Evolutionary conservation across 805 yeast genomes (phyloP).

Genomic region (Metschnikowia matae): DNA sequence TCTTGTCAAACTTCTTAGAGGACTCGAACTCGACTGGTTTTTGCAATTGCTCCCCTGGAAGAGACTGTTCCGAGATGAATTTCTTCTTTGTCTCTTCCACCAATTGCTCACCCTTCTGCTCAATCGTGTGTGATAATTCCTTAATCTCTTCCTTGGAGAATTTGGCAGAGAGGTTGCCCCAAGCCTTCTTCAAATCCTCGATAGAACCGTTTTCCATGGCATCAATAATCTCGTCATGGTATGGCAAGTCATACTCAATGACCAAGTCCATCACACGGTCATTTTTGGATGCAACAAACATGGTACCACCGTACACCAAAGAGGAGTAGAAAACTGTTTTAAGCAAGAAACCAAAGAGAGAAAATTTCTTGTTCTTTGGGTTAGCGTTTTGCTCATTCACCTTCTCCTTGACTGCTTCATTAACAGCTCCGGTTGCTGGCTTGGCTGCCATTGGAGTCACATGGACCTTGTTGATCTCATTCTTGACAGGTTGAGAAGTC

Average conservation of each 20-base stretch:
- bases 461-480: slow-evolving; percentile 6
- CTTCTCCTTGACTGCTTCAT: slow-evolving; percentile 15
- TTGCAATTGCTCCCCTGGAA: slow-evolving; percentile 41
- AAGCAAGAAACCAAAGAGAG: slow-evolving; percentile 30
- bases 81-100: slow-evolving; percentile 35
- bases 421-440: slow-evolving; percentile 6
- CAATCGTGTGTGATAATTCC: slow-evolving; percentile 31
- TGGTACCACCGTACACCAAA: slow-evolving; percentile 35
- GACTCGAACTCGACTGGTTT: slow-evolving; percentile 37
- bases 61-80: slow-evolving; percentile 19
- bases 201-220: slow-evolving; percentile 33
- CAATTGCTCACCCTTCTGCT: slow-evolving; percentile 31
- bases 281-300: slow-evolving; percentile 40
- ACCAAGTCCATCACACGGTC: slow-evolving; percentile 43
- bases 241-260: slow-evolving; percentile 41
- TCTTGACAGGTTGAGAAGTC: slow-evolving; percentile 16
- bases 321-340: slow-evolving; percentile 26
- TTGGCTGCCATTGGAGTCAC: slow-evolving; percentile 4
- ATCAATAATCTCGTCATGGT: slow-evolving; percentile 38
- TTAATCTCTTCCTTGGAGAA: slow-evolving; percentile 31
- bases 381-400: slow-evolving; percentile 16
- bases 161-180: slow-evolving; percentile 17
- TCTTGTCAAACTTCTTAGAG: slow-evolving; percentile 25
- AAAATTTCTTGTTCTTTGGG: slow-evolving; percentile 25
- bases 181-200: slow-evolving; percentile 26